A percentile compares a stretch with the other conserved stretches of the same genome.
Evolutionary conservation across 2,329 filamentous ascomycete genomes (phyloP).

Genomic region (Arthrobotrys iridis): DNA sequence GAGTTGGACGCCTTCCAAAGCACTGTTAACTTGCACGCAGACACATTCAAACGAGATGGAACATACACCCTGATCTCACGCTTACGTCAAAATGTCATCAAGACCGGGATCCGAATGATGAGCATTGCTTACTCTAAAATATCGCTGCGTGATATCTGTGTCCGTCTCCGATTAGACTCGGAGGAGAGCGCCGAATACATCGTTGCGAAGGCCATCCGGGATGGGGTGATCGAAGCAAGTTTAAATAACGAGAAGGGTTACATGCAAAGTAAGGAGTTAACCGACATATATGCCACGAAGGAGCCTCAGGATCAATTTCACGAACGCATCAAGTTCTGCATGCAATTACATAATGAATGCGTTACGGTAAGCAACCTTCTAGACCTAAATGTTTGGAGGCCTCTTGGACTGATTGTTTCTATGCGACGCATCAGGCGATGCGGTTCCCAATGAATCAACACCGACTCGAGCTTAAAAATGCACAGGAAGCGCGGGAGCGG

Average conservation of each 20-base stretch:
- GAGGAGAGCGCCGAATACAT: conserved; percentile 99
- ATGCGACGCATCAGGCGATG: conserved; percentile 76
- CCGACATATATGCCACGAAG: conserved; percentile 93
- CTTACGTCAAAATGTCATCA: conserved; percentile 97
- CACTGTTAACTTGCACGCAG: conserved; percentile 80
- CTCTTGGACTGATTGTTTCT: conserved; percentile 58
- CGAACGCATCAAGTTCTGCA: conserved; percentile 90
- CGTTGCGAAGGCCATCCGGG: conserved; percentile 96
- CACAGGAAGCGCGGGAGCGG: conserved; percentile 94
- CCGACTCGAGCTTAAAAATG: conserved; percentile 94
- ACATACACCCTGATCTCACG: conserved; percentile 96
- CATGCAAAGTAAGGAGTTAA: conserved; percentile 98
- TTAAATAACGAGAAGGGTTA: conserved; percentile 93
- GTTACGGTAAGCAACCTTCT: conserved; percentile 76
- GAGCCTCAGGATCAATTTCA: conserved; percentile 98
- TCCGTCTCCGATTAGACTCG: conserved; percentile 88
- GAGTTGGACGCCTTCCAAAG: conserved; percentile 93
- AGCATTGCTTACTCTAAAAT: conserved; percentile 97
- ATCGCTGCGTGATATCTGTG: conserved; percentile 95
- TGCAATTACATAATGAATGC: conserved; percentile 94
- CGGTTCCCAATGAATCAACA: conserved; percentile 99
- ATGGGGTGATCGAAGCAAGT: conserved; percentile 95
- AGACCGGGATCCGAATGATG: conserved; percentile 99
- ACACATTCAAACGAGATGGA: conserved; percentile 88
- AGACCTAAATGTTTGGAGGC: neutral